Evolutionary conservation across 768 basidiomycete species (phyloP), one percentile per base, ranked within the genome.

Genomic region (Suillus variegatus): DNA sequence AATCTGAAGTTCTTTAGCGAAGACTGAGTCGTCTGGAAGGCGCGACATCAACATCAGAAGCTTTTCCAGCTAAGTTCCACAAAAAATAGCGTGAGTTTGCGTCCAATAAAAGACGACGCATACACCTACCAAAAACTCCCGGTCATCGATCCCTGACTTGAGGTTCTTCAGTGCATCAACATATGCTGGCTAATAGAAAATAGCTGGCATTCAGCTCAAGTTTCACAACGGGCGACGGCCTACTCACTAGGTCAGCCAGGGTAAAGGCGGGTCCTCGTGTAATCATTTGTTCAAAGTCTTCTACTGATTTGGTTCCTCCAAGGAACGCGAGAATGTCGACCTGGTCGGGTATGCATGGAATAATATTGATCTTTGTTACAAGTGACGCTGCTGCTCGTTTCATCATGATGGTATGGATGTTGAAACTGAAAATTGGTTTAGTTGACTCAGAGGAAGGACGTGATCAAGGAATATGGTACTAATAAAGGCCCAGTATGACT

Each of bases 31-130:
- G 28, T 78, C 70, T 4, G 78, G 77, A 54, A 84, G 77, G 20
- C 82, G 81, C 2, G 91, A 81, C 88, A 92, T 88, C 40, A 86
- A 67, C 22, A 81, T 77, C 58, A 93, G 73, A 9, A 86, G 65
- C 54, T 85, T 84, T 76, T 93, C 91, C 40, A 92, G 84, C 89
- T 90, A 62, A 38, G 28, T 64, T 18, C n/a, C 6, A n/a, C 28
- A 3, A 51, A 66, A 32, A 70, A 70, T 46, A 66, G 56, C n/a
- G 35, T 55, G 54, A 55, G 61, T 35, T 46, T 36, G 46, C 47
- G 18, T 54, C 28, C 44, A 32, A 28, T 18, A 44, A 22, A 20
- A 28, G 25, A 36, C 3, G 38, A 63, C 22, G 43, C 22, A 58
- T 41, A 61, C 40, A 78, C 84, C 74, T 72, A 83, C 90, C 73